Base-by-base conservation (phyloP, 176 grass and related monocot genomes). In the Juncus effusus region DNA sequence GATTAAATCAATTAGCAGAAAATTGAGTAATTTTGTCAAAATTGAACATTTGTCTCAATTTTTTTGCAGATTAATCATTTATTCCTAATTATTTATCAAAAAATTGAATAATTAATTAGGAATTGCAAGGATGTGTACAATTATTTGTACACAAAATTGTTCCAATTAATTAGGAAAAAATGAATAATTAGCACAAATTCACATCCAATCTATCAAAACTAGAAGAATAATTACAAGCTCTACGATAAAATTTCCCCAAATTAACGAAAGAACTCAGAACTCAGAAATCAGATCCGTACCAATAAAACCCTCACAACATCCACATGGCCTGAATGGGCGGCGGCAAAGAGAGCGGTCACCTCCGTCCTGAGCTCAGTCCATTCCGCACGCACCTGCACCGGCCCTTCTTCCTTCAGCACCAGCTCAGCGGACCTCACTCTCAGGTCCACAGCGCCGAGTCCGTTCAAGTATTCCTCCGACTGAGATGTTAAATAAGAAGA, bases 381-480 rank as follows among this genome's bases (percentile, higher is more conserved):
- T 36, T 45, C 39, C 38, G 54, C 42, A 45, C 54, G 68, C 10
- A 72, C 68, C 53, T 55, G 68, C 8, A 72, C 16, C 10, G 68
- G 68, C 6, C 13, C 68, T 19, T 72, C 68, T 59, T 72, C 54
- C 12, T 72, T 72, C 13, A 72, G 57, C 38, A 72, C 57, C 10
- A 72, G 38, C 53, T 72, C 54, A 16, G 37, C 3, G 5, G 68
- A 72, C 4, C 54, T 50, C 16, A 72, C 19, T 59, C 68, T 47
- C 7, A 72, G 68, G 6, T 16, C 12, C 54, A 72, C 54, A 15
- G 57, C 57, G 7, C 54, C 68, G 8, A 72, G 68, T 42, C 68
- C 68, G 28, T 72, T 72, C 39, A 72, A 72, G 38, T 69, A 49
- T 28, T 3, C 39, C 50, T 38, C 7, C 10, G 66, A 54, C 15